Conservation (phyloP, 2,329 filamentous ascomycete species). For the Leptographium radiaticola region DNA sequence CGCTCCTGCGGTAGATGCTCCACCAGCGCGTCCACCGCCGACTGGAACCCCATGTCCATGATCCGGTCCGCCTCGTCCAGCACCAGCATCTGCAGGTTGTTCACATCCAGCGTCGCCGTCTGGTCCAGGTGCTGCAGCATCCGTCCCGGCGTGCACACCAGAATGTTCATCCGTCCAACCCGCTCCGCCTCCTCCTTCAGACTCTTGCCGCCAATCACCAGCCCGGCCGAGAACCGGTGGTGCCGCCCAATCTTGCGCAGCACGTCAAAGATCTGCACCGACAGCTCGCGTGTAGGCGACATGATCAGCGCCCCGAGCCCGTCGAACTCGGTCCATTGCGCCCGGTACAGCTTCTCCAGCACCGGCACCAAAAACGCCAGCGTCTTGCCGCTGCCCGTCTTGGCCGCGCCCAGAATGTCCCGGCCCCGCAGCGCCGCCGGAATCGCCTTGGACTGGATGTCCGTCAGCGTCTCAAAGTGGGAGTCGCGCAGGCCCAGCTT, state of each 20-base stretch:
- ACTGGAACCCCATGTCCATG: slow-evolving; percentile 94
- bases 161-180: slow-evolving; percentile 84
- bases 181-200: slow-evolving; percentile 77
- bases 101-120: slow-evolving; percentile 27
- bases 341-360: slow-evolving; percentile 80
- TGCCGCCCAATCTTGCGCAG: slow-evolving; percentile 78
- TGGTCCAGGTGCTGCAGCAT: slow-evolving; percentile 80
- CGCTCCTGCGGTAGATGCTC: slow-evolving; percentile 76
- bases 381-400: slow-evolving; percentile 94
- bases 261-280: slow-evolving; percentile 94
- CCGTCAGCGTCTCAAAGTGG: slow-evolving; percentile 82
- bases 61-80: slow-evolving; percentile 94
- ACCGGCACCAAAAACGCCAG: slow-evolving; percentile 85
- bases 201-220: slow-evolving; percentile 89
- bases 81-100: slow-evolving; percentile 84
- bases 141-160: slow-evolving; percentile 87
- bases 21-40: slow-evolving; percentile 79
- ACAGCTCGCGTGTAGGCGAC: slow-evolving; percentile 85
- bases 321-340: slow-evolving; percentile 81
- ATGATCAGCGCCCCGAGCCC: slow-evolving; percentile 87
- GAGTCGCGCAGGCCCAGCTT: slow-evolving; percentile 66
- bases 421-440: slow-evolving; percentile 71
- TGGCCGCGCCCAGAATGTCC: slow-evolving; percentile 88
- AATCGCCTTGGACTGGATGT: slow-evolving; percentile 84
- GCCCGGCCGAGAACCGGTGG: slow-evolving; percentile 80